Percentiles rank a stretch among this genome's conserved stretches.
Evolutionary conservation across 306 rosid species (phyloP).

Genomic region (Cicer pinnatifidum): DNA sequence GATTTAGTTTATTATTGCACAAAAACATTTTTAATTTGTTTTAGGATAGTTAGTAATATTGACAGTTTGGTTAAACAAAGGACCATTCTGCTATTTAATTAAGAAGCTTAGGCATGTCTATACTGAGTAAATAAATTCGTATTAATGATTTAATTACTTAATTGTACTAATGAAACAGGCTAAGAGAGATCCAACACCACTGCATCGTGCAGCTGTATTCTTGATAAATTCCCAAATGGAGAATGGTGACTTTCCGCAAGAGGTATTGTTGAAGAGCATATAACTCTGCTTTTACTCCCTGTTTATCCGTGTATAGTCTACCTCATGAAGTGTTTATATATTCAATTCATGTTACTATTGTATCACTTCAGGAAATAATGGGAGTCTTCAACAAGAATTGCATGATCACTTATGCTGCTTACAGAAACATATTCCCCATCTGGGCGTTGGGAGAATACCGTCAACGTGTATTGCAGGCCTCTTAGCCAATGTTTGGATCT

Average conservation of each 20-base stretch:
- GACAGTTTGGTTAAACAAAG: conserved; percentile 14
- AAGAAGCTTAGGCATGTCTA: conserved; percentile 12
- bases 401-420: conserved; percentile 81
- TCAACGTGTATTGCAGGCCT: conserved; percentile 52
- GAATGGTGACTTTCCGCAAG: conserved; percentile 82
- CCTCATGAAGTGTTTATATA: not conserved
- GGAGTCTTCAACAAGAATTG: conserved; percentile 89
- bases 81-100: conserved; percentile 5
- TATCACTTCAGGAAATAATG: conserved; percentile 70
- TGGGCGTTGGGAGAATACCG: conserved; percentile 91
- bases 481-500: not conserved
- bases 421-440: conserved; percentile 84
- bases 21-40: conserved; percentile 6
- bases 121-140: conserved; percentile 7
- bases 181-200: conserved; percentile 67
- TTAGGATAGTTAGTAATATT: conserved; percentile 30
- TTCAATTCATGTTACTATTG: conserved; percentile 26
- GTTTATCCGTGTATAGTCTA: not conserved
- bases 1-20: conserved; percentile 33
- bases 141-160: not conserved
- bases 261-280: conserved; percentile 54
- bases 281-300: conserved; percentile 14
- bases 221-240: conserved; percentile 87
- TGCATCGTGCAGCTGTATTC: conserved; percentile 75
- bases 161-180: conserved; percentile 53